Conservation (phyloP, 805 yeast genomes). For the Kodamaea nitidulidarum region DNA sequence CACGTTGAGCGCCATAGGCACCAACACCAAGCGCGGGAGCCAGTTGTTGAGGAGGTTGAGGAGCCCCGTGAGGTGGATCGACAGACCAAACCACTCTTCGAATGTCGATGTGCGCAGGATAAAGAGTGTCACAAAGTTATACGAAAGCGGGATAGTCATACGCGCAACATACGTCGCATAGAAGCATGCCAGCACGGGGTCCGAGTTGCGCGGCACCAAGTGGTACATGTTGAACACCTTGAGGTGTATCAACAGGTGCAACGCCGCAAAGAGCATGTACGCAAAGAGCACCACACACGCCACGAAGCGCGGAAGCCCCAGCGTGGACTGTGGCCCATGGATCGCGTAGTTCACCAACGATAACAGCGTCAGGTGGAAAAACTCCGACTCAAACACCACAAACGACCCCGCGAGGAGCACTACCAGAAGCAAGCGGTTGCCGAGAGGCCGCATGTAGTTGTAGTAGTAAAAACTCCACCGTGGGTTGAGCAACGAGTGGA, state of each 20-base stretch:
- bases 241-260: constrained; percentile 61
- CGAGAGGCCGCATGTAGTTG: constrained; percentile 43
- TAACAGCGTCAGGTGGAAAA: constrained; percentile 62
- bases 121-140: constrained; percentile 69
- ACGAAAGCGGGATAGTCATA: constrained; percentile 75
- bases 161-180: constrained; percentile 79
- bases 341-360: constrained; percentile 57
- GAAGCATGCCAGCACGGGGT: constrained; percentile 69
- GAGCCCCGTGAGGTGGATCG: constrained; percentile 69
- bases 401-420: constrained; percentile 44
- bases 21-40: constrained; percentile 67
- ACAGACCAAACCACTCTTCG: constrained; percentile 70
- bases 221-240: constrained; percentile 75
- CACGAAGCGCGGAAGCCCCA: constrained; percentile 30
- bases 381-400: constrained; percentile 66
- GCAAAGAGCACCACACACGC: constrained; percentile 43
- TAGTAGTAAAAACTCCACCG: constrained; percentile 37
- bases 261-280: constrained; percentile 66
- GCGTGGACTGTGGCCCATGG: constrained; percentile 21
- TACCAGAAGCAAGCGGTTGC: constrained; percentile 42
- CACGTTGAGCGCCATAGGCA: constrained; percentile 63
- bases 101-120: constrained; percentile 51
- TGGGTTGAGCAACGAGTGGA: constrained; percentile 31
- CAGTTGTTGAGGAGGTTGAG: constrained; percentile 69
- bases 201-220: constrained; percentile 65